These are phyloP conservation scores for Pythium plurisporium DNA, from an alignment of 352 stramenopile species.

Conservation along the genomic window DNA sequence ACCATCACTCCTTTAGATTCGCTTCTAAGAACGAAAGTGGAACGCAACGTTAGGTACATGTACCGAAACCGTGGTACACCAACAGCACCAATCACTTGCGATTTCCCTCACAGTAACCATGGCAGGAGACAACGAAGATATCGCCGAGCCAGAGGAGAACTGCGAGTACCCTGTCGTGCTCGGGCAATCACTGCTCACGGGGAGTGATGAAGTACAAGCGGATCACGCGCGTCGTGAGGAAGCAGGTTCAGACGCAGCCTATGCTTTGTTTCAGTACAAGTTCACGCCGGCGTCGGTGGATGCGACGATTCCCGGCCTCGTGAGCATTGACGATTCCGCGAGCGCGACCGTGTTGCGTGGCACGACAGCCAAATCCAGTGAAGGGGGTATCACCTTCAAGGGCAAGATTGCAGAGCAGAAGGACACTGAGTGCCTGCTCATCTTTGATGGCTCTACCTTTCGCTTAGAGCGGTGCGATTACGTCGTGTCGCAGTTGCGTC, in stretches of 20 bases:
- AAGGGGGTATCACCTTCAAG: slow-evolving; percentile 65
- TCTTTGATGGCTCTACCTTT: slow-evolving; percentile 72
- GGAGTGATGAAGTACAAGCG: background rate
- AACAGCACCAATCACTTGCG: background rate
- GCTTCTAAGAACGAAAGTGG: background rate
- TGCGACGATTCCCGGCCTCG: slow-evolving; percentile 53
- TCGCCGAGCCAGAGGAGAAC: slow-evolving; percentile 32
- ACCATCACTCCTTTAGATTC: slow-evolving; percentile 2
- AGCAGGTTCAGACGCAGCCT: slow-evolving; percentile 23
- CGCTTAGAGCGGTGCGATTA: slow-evolving; percentile 64
- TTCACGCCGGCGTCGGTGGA: slow-evolving; percentile 82
- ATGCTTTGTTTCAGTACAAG: slow-evolving; percentile 72
- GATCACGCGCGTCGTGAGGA: background rate
- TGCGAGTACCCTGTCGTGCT: slow-evolving; percentile 53
- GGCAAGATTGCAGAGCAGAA: slow-evolving; percentile 76
- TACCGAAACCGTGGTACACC: slow-evolving; percentile 3
- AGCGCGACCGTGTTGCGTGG: slow-evolving; percentile 66
- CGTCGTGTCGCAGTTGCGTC: slow-evolving; percentile 68
- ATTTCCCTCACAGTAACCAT: background rate
- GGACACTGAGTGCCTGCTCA: slow-evolving; percentile 74
- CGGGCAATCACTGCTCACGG: slow-evolving; percentile 42
- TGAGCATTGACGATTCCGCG: slow-evolving; percentile 55
- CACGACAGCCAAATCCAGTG: slow-evolving; percentile 12
- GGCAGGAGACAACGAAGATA: background rate
- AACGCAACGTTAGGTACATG: background rate